Evolutionary conservation across 2,329 filamentous ascomycete species (phyloP), one percentile per base, ranked within the genome.

Genomic region (Xylogone sp.): DNA sequence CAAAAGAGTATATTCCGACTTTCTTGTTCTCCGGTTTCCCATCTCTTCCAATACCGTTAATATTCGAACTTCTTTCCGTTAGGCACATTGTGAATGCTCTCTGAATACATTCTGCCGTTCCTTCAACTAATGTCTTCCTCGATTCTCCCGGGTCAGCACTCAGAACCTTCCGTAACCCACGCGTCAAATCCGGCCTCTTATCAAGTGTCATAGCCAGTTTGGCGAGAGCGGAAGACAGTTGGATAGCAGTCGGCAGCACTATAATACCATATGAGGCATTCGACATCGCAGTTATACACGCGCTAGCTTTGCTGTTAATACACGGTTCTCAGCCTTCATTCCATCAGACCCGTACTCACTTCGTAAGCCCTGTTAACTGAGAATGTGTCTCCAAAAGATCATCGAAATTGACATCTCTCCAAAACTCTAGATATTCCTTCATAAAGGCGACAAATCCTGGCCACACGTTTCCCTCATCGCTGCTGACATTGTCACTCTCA

Each of bases 71-170:
- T 46, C 90, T 82, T 65, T 96, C 91, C 3, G 88, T 91, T 29
- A 96, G 73, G 58, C 93, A 97, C 39, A 90, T 90, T 10, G 90
- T 94, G 65, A 97, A 96, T 20, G 92, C 90, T 65, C 91, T 88
- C 55, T 95, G 87, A 53, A 97, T 88, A 47, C 90, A 87, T 64
- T 97, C 93, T 18, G 90, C 91, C 2, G 91, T 91, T 21, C 86
- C 83, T 68, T 96, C 93, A 10, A 93, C 90, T 42, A 97, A 79
- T 1, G 90, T 83, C 65, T 84, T 91, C 59, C 88, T 82, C 59
- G 84, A 82, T 21, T 86, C 84, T 21, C 84, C 86, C 49, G 81
- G 78, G 31, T 79, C 79, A 8, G 76, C 76, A 13, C 80, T 74
- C 12, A 69, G 63, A 27, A 69, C 65, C 44, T 65, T 60, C 56